Evolutionary conservation across 768 basidiomycete species (phyloP).

Genomic region (Termitomyces sp.): DNA sequence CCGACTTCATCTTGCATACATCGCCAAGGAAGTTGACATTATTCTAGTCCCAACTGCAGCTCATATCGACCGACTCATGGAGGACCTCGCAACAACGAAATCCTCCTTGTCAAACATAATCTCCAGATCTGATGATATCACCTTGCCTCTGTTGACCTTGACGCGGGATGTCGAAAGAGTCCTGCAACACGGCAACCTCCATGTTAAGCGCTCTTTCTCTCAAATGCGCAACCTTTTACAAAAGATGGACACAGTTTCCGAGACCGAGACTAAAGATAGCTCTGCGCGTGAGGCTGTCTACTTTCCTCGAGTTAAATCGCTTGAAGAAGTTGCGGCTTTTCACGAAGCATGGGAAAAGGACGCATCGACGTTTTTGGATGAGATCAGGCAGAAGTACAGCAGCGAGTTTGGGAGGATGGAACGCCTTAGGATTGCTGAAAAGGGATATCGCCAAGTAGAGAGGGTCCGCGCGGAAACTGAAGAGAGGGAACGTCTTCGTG

Average conservation of each 20-base stretch:
- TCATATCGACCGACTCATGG: conserved; percentile 33
- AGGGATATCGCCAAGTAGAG: conserved; percentile 29
- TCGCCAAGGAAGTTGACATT: conserved; percentile 50
- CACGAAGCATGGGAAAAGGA: conserved; percentile 46
- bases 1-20: conserved; percentile 45
- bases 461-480: conserved; percentile 30
- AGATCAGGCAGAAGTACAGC: conserved; percentile 36
- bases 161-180: conserved; percentile 30
- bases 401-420: conserved; percentile 37
- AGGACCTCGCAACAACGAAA: conserved; percentile 36
- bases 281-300: conserved; percentile 44
- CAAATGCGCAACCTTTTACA: conserved; percentile 50
- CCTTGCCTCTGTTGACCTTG: conserved; percentile 31
- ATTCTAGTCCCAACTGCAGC: conserved; percentile 30
- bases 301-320: conserved; percentile 39
- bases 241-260: conserved; percentile 47
- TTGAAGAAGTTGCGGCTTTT: conserved; percentile 47
- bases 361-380: conserved; percentile 32
- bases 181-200: conserved; percentile 26
- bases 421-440: conserved; percentile 28
- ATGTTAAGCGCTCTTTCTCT: conserved; percentile 44
- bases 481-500: conserved; percentile 28
- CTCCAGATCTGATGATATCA: conserved; percentile 21
- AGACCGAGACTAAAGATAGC: conserved; percentile 36
- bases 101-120: conserved; percentile 24